Conservation (phyloP, 129 eudicot genomes). For the Erigeron canadensis region DNA sequence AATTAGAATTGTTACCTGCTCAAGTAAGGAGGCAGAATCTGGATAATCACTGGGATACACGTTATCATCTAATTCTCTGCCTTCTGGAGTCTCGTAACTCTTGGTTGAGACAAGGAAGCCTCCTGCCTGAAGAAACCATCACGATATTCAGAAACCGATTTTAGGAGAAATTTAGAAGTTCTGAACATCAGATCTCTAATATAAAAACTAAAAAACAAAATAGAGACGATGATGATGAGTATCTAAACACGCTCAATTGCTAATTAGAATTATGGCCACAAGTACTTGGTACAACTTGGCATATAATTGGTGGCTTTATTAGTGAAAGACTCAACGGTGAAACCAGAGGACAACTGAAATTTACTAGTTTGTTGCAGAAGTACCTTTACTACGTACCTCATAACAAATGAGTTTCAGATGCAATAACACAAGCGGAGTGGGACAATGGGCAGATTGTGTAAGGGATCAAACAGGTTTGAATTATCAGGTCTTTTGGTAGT, state of each 20-base stretch:
- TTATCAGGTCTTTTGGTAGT: background rate
- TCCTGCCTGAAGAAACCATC: conserved; percentile 68
- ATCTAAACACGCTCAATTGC: background rate
- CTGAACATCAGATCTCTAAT: background rate
- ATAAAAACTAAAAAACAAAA: background rate
- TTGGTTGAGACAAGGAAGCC: conserved; percentile 76
- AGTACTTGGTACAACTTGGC: background rate
- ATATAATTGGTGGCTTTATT: background rate
- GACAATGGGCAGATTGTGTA: background rate
- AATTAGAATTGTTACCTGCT: conserved; percentile 50
- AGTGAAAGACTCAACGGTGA: background rate
- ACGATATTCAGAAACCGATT: conserved; percentile 11
- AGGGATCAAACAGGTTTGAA: background rate
- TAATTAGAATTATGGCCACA: conserved; percentile 9
- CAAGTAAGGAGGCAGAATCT: conserved; percentile 81
- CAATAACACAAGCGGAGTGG: conserved; percentile 5
- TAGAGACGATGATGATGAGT: background rate
- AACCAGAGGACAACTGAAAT: background rate
- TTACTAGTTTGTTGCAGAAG: background rate
- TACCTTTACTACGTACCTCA: background rate
- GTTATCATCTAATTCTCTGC: conserved; percentile 75
- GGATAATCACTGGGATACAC: conserved; percentile 60
- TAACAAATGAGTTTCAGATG: background rate
- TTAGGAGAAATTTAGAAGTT: conserved; percentile 6
- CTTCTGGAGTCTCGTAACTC: conserved; percentile 55